A percentile compares a stretch with the other conserved stretches of the same genome.
Evolutionary conservation across 164 flowering plant genomes (phyloP).

Genomic region (Vitis rotundifolia): DNA sequence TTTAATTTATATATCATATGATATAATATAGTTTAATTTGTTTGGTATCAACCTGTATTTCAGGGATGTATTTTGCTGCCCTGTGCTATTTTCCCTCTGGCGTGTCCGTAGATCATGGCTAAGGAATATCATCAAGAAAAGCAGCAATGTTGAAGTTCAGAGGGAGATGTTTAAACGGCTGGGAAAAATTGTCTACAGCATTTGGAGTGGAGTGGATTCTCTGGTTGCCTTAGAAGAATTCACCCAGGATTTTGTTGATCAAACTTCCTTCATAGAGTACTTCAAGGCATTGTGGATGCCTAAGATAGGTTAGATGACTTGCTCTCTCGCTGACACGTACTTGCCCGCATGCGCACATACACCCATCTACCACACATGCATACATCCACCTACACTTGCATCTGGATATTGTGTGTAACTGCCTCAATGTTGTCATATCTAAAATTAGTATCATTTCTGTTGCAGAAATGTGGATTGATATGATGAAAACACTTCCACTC

Average conservation of each 20-base stretch:
- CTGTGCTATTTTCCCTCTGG: slow-evolving; percentile 86
- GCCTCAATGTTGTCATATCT: neutral
- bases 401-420: neutral
- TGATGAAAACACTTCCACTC: slow-evolving; percentile 72
- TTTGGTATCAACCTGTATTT: slow-evolving; percentile 16
- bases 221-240: slow-evolving; percentile 54
- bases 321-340: slow-evolving; percentile 1
- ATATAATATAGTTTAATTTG: neutral
- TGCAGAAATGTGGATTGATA: slow-evolving; percentile 90
- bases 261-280: slow-evolving; percentile 77
- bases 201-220: slow-evolving; percentile 68
- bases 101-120: slow-evolving; percentile 96
- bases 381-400: too few relatives aligned
- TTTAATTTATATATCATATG: neutral
- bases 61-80: slow-evolving; percentile 88
- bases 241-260: slow-evolving; percentile 83
- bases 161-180: slow-evolving; percentile 84
- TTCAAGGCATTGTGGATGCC: slow-evolving; percentile 89
- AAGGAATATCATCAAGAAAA: slow-evolving; percentile 69
- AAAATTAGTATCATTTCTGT: neutral
- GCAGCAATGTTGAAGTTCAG: slow-evolving; percentile 70
- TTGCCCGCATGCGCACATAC: neutral
- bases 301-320: slow-evolving; percentile 68
- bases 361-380: neutral
- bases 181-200: slow-evolving; percentile 62